These are phyloP conservation scores for Saussurea involucrata DNA, from an alignment of 129 eudicot species.

Conservation along the genomic window DNA sequence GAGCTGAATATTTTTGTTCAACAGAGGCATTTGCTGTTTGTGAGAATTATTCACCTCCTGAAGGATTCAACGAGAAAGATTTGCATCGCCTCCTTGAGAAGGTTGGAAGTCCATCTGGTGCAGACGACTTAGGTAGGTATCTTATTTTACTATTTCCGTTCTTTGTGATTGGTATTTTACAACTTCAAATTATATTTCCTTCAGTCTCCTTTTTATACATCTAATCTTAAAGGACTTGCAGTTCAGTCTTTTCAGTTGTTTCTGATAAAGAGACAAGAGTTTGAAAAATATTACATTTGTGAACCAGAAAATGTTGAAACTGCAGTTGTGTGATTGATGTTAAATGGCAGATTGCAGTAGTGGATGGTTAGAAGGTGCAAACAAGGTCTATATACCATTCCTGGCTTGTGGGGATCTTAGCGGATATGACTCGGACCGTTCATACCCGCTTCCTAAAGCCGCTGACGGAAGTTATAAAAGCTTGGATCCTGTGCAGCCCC, in stretches of 20 bases:
- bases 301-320: not conserved
- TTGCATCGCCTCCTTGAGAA: constrained; percentile 86
- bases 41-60: constrained; percentile 95
- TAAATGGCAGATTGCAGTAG: constrained; percentile 85
- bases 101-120: constrained; percentile 97
- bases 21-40: constrained; percentile 98
- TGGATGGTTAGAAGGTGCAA: constrained; percentile 94
- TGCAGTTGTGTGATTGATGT: not conserved
- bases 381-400: constrained; percentile 92
- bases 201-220: too few species aligned
- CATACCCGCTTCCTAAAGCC: constrained; percentile 81
- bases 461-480: constrained; percentile 69
- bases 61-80: constrained; percentile 91
- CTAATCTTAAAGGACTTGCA: too few species aligned
- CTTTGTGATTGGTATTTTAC: not conserved
- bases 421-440: constrained; percentile 94
- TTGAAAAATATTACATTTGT: too few species aligned
- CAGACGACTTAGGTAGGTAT: constrained; percentile 85
- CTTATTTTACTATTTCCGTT: not conserved
- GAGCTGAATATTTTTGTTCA: constrained; percentile 1
- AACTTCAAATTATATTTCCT: too few species aligned
- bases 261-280: too few species aligned
- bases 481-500: constrained; percentile 96
- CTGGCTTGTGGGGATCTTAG: constrained; percentile 94
- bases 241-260: too few species aligned